A percentile compares a stretch with the other conserved stretches of the same genome.
Conservation (phyloP, 2,329 filamentous ascomycete species). For the Karstenula rhodostoma region DNA sequence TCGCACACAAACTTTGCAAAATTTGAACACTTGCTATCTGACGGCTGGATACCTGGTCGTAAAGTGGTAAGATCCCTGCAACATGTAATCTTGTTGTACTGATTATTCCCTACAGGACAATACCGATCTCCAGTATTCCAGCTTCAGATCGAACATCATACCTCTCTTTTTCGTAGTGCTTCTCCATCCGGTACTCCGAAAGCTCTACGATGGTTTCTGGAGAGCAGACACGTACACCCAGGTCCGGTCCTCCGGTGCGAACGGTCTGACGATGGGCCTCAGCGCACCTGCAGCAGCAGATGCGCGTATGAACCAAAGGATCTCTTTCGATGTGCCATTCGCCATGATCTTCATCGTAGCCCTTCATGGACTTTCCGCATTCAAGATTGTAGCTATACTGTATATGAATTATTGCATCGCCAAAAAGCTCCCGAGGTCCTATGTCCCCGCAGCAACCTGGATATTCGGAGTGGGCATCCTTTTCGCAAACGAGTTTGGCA, state of each 20-base stretch:
- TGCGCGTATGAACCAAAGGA: slow-evolving; percentile 68
- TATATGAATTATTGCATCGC: slow-evolving; percentile 83
- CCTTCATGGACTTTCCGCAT: slow-evolving; percentile 83
- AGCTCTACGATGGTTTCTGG: slow-evolving; percentile 68
- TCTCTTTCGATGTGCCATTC: slow-evolving; percentile 84
- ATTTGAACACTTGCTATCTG: slow-evolving; percentile 73
- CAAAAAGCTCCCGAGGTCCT: slow-evolving; percentile 72
- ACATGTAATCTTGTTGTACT: slow-evolving; percentile 19
- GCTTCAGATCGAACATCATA: slow-evolving; percentile 86
- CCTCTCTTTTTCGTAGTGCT: slow-evolving; percentile 77
- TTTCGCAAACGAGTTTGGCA: slow-evolving; percentile 86
- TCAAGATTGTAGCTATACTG: slow-evolving; percentile 84
- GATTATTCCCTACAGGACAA: slow-evolving; percentile 68
- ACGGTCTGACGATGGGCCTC: slow-evolving; percentile 51
- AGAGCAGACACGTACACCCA: slow-evolving; percentile 55
- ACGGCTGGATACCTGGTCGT: slow-evolving; percentile 91
- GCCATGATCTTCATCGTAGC: slow-evolving; percentile 78
- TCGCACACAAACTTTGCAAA: slow-evolving; percentile 81
- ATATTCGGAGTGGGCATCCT: slow-evolving; percentile 84
- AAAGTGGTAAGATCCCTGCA: slow-evolving; percentile 70
- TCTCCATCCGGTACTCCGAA: slow-evolving; percentile 81
- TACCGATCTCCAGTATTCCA: slow-evolving; percentile 85
- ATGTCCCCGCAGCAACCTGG: slow-evolving; percentile 83
- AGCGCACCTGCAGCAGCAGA: slow-evolving; percentile 60
- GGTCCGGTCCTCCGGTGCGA: slow-evolving; percentile 46